Percentiles rank a stretch among this genome's conserved stretches.
Conservation (phyloP, 164 flowering plant species). For the Piper betle region DNA sequence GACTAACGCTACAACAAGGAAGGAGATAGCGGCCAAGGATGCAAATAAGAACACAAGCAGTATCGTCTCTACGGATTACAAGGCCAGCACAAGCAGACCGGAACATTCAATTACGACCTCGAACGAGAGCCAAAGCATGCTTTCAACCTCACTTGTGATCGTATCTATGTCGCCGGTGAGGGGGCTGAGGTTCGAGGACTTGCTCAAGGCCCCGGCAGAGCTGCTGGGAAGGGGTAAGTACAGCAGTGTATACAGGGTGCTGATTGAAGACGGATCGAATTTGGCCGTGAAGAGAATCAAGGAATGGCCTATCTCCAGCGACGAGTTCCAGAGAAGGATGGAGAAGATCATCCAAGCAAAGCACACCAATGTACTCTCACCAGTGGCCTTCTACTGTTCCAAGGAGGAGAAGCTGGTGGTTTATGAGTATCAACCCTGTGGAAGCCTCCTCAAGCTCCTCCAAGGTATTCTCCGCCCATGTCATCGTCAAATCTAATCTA, state of each 20-base stretch:
- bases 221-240: slow-evolving; percentile 52
- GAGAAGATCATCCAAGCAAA: slow-evolving; percentile 30
- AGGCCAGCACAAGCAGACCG: slow-evolving; percentile 14
- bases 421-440: slow-evolving; percentile 45
- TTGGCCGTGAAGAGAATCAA: slow-evolving; percentile 63
- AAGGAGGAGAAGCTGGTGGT: slow-evolving; percentile 65
- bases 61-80: slow-evolving; percentile 1
- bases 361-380: slow-evolving; percentile 49
- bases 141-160: slow-evolving; percentile 26
- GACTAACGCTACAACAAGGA: slow-evolving; percentile 5
- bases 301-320: slow-evolving; percentile 37
- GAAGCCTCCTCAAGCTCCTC: slow-evolving; percentile 50
- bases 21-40: slow-evolving; percentile 1
- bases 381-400: slow-evolving; percentile 48
- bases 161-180: slow-evolving; percentile 31
- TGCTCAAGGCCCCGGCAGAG: slow-evolving; percentile 66
- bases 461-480: slow-evolving; percentile 22
- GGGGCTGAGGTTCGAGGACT: slow-evolving; percentile 43
- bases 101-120: slow-evolving; percentile 21
- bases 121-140: slow-evolving; percentile 3
- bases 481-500: no score
- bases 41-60: slow-evolving; percentile 10
- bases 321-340: slow-evolving; percentile 45
- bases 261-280: slow-evolving; percentile 17
- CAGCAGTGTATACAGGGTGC: slow-evolving; percentile 50